These are phyloP conservation scores for Ceratobasidium papillatum DNA, from an alignment of 1,284 basidiomycete species.

Conservation along the genomic window DNA sequence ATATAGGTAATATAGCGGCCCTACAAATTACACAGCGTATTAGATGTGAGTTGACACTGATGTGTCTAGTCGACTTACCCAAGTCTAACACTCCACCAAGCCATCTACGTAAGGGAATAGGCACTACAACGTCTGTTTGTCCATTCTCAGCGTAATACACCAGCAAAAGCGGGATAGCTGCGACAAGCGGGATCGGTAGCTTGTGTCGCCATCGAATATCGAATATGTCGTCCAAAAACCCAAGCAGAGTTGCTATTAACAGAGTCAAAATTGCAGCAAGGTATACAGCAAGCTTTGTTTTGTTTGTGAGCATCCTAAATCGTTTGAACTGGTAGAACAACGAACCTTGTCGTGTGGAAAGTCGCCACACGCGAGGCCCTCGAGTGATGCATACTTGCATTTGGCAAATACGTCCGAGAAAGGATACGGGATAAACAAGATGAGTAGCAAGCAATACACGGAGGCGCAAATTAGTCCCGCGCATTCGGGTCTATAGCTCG, in stretches of 20 bases:
- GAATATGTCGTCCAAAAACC: constrained; percentile 97
- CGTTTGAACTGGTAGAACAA: constrained; percentile 40
- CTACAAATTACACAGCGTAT: constrained; percentile 55
- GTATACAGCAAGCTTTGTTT: constrained; percentile 81
- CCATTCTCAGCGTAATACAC: constrained; percentile 97
- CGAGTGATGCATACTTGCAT: constrained; percentile 53
- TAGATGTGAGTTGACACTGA: not conserved
- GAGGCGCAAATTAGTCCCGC: constrained; percentile 90
- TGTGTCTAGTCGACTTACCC: constrained; percentile 60
- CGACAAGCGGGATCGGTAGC: constrained; percentile 94
- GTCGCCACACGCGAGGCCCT: constrained; percentile 71
- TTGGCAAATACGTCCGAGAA: constrained; percentile 73
- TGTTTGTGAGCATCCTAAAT: not conserved
- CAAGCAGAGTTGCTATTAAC: constrained; percentile 90
- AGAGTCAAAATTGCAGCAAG: constrained; percentile 91
- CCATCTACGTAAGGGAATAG: constrained; percentile 76
- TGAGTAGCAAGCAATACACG: constrained; percentile 86
- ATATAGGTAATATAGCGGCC: constrained; percentile 95
- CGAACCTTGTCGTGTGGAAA: constrained; percentile 90
- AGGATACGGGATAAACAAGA: constrained; percentile 88
- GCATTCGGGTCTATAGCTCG: constrained; percentile 81
- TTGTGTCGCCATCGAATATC: constrained; percentile 99
- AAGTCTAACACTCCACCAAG: constrained; percentile 86
- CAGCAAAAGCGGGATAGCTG: constrained; percentile 92
- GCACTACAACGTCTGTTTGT: constrained; percentile 93